These are phyloP conservation scores for Cutaneotrichosporon arboriforme DNA, from an alignment of 1,284 basidiomycete species.

Conservation along the genomic window DNA sequence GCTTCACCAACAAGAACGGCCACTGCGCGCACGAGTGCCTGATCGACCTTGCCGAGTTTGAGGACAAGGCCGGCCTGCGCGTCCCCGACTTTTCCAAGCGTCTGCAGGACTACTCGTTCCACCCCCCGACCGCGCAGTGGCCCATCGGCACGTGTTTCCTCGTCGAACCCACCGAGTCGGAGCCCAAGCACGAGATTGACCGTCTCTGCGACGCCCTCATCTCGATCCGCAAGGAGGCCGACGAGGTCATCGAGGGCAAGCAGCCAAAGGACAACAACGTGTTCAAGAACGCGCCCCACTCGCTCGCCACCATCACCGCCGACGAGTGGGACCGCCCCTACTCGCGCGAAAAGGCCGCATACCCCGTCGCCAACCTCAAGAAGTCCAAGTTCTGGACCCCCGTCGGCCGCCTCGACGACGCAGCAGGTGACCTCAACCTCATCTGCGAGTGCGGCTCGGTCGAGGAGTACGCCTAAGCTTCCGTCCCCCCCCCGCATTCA, in stretches of 20 bases:
- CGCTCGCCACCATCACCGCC: conserved; percentile 68
- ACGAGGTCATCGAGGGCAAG: conserved; percentile 77
- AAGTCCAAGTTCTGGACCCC: conserved; percentile 93
- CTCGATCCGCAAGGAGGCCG: conserved; percentile 82
- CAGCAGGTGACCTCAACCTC: conserved; percentile 48
- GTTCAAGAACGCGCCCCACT: conserved; percentile 90
- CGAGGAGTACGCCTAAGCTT: conserved; percentile 60
- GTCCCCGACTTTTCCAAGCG: conserved; percentile 96
- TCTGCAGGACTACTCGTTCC: conserved; percentile 54
- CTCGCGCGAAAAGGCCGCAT: conserved; percentile 75
- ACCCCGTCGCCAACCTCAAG: conserved; percentile 69
- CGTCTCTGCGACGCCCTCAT: conserved; percentile 97
- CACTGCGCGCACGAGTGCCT: conserved; percentile 93
- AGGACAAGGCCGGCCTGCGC: conserved; percentile 78
- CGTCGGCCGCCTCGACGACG: conserved; percentile 81
- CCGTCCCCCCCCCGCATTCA: neutral
- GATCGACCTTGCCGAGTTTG: conserved; percentile 92
- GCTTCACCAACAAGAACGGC: conserved; percentile 83
- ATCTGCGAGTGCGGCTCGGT: conserved; percentile 81
- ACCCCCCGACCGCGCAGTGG: conserved; percentile 57
- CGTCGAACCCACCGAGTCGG: conserved; percentile 92
- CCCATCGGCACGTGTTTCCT: conserved; percentile 76
- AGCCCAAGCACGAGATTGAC: conserved; percentile 83
- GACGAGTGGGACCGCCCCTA: conserved; percentile 84
- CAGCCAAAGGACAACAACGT: conserved; percentile 78